Percentiles rank a stretch among this genome's conserved stretches.
phyloP scores from a whole-genome alignment of 2,329 filamentous ascomycete species.

The Xylariaceae sp. region DNA sequence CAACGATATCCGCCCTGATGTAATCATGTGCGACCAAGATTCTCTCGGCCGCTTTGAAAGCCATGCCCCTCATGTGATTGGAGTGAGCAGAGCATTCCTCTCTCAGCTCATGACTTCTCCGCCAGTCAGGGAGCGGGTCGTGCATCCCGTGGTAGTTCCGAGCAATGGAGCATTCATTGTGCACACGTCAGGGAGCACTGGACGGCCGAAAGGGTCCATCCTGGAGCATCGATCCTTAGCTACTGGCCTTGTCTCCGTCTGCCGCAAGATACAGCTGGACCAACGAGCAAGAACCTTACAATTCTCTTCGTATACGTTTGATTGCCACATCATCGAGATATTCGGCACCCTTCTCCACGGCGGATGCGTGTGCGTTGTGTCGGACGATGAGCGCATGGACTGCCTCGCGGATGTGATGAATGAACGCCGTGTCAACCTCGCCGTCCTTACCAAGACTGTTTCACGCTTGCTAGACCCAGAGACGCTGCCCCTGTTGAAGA shows the following conservation, averaged over 20 bases:
- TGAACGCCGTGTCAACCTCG: slow-evolving; percentile 14
- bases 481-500: slow-evolving; percentile 17
- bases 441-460: slow-evolving; percentile 22
- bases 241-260: slow-evolving; percentile 3
- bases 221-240: slow-evolving; percentile 12
- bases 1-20: too few species aligned
- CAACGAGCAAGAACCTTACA: slow-evolving; percentile 15
- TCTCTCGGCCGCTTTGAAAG: too few species aligned
- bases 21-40: too few species aligned
- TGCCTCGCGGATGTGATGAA: slow-evolving; percentile 26
- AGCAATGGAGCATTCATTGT: too few species aligned
- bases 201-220: slow-evolving; percentile 45
- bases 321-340: slow-evolving; percentile 36
- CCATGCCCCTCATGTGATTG: too few species aligned
- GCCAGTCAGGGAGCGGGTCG: too few species aligned
- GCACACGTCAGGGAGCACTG: too few species aligned
- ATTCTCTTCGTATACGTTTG: slow-evolving; percentile 35
- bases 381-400: slow-evolving; percentile 33
- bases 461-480: slow-evolving; percentile 16
- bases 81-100: too few species aligned
- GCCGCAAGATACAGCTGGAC: not conserved
- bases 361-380: slow-evolving; percentile 37
- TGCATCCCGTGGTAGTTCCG: too few species aligned
- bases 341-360: slow-evolving; percentile 35
- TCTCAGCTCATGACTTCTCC: too few species aligned